Percentiles rank a stretch among this genome's conserved stretches.
These are phyloP conservation scores for Cynara cardunculus DNA, from an alignment of 129 eudicot genomes.

Conservation along the genomic window DNA sequence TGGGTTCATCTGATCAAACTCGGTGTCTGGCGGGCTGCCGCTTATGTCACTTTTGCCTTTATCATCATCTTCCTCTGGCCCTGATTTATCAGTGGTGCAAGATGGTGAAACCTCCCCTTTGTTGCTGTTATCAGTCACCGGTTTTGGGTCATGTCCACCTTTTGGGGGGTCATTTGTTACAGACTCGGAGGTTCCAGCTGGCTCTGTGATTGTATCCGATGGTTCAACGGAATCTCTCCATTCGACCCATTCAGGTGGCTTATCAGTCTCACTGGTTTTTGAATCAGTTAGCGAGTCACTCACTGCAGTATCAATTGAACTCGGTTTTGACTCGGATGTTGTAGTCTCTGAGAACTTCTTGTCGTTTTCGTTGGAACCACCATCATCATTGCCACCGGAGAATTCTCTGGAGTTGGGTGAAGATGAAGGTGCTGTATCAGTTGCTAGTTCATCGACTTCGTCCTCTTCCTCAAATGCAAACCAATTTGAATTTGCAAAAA, in stretches of 20 bases:
- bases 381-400: slow-evolving; percentile 18
- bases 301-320: slow-evolving; percentile 24
- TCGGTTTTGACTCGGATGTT: slow-evolving; percentile 23
- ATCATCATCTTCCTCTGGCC: slow-evolving; percentile 11
- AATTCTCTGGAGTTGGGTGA: slow-evolving; percentile 31
- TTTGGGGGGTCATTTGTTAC: slow-evolving; percentile 31
- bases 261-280: slow-evolving; percentile 37
- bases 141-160: slow-evolving; percentile 23
- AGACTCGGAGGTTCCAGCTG: slow-evolving; percentile 34
- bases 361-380: slow-evolving; percentile 17
- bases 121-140: background rate
- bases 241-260: slow-evolving; percentile 64
- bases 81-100: slow-evolving; percentile 20
- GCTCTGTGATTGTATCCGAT: background rate
- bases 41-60: background rate
- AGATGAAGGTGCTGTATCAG: slow-evolving; percentile 46
- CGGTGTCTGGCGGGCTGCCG: slow-evolving; percentile 12
- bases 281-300: slow-evolving; percentile 20
- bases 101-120: slow-evolving; percentile 11
- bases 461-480: slow-evolving; percentile 81
- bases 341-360: slow-evolving; percentile 38
- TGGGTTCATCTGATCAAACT: background rate
- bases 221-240: slow-evolving; percentile 48
- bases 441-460: slow-evolving; percentile 33
- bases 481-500: slow-evolving; percentile 87